A percentile compares a stretch with the other conserved stretches of the same genome.
phyloP scores from a whole-genome alignment of 2,329 filamentous ascomycete genomes.

The Colletotrichum godetiae region DNA sequence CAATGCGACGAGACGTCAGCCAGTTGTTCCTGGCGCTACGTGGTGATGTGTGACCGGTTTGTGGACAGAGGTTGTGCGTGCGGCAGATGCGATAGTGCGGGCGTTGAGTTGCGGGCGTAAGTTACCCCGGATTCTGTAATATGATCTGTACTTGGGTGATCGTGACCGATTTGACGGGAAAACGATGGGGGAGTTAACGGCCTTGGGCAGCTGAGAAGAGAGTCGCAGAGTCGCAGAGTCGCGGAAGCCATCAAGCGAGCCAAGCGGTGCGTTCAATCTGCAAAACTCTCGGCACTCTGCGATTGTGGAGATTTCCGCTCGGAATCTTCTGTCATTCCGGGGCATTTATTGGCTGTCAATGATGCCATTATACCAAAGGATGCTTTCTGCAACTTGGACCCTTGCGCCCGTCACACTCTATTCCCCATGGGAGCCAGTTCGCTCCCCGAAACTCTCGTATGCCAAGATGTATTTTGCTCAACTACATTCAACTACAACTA shows the following conservation, averaged over 20 bases:
- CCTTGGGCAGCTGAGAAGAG: not conserved
- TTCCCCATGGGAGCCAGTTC: not conserved
- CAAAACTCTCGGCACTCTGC: conserved; percentile 15
- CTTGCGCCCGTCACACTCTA: conserved; percentile 16
- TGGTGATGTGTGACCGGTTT: not conserved
- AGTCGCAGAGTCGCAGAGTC: conserved; percentile 20
- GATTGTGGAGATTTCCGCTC: conserved; percentile 23
- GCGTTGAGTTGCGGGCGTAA: conserved; percentile 28
- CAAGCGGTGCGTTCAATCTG: not conserved
- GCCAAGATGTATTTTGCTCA: not conserved
- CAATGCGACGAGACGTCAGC: not conserved
- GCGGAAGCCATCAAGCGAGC: not conserved
- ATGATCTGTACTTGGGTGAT: not conserved
- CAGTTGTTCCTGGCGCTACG: not conserved
- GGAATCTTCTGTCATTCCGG: conserved; percentile 22
- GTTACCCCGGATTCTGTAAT: conserved; percentile 24
- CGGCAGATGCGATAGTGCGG: conserved; percentile 18
- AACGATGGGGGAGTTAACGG: not conserved
- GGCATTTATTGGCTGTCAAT: conserved; percentile 25
- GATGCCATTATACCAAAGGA: conserved; percentile 19
- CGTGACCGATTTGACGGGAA: not conserved
- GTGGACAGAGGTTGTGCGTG: no score
- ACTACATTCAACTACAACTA: not conserved
- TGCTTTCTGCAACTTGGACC: conserved; percentile 3
- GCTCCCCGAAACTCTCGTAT: not conserved